Evolutionary conservation across 177 flowering plant species (phyloP).

Genomic region (Tripterygium wilfordii): DNA sequence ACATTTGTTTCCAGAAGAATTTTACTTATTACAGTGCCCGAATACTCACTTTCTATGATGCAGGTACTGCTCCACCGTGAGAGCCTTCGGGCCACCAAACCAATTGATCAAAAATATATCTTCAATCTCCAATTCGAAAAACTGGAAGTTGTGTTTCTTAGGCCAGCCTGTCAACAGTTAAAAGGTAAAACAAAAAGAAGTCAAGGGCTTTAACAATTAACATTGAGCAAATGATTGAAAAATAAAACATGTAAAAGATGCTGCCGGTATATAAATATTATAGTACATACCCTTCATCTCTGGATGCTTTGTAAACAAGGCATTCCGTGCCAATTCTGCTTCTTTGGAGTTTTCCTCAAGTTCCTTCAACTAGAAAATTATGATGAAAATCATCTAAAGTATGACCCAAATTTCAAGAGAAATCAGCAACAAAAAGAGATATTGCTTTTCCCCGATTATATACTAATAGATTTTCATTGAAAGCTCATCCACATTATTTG

Average conservation of each 20-base stretch:
- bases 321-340: slow-evolving; percentile 52
- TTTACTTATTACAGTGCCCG: background rate
- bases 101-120: slow-evolving; percentile 76
- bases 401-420: too few relatives aligned
- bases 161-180: slow-evolving; percentile 70
- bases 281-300: slow-evolving; percentile 71
- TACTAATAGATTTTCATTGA: too few relatives aligned
- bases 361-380: slow-evolving; percentile 44
- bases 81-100: slow-evolving; percentile 88
- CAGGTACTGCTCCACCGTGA: slow-evolving; percentile 70
- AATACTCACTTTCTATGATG: slow-evolving; percentile 49
- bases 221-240: too few relatives aligned
- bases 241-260: too few relatives aligned
- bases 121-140: slow-evolving; percentile 72
- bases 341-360: slow-evolving; percentile 47
- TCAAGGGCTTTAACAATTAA: too few relatives aligned
- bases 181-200: background rate
- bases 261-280: background rate
- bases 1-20: slow-evolving; percentile 5
- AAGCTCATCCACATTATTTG: too few relatives aligned
- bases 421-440: too few relatives aligned
- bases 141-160: slow-evolving; percentile 60
- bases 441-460: too few relatives aligned
- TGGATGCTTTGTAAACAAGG: slow-evolving; percentile 84
- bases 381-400: background rate